These are phyloP conservation scores for Lentinula lateritia DNA, from an alignment of 768 basidiomycete species.

Conservation along the genomic window DNA sequence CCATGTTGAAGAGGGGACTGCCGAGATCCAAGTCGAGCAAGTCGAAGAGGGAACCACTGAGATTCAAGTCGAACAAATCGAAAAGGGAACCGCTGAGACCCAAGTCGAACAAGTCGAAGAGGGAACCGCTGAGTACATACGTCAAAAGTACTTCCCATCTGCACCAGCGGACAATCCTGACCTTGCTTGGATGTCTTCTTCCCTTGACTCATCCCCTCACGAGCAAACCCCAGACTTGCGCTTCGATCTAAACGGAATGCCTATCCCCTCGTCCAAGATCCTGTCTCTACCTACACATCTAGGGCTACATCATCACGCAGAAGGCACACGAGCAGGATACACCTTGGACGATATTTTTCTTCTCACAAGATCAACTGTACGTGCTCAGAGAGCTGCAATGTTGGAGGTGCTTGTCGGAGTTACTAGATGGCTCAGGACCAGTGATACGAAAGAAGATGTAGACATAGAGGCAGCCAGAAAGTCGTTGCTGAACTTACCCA, in stretches of 20 bases:
- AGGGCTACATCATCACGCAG: slow-evolving; percentile 88
- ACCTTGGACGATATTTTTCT: slow-evolving; percentile 82
- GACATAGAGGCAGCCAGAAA: not conserved
- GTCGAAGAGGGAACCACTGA: slow-evolving; percentile 74
- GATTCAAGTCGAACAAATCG: not conserved
- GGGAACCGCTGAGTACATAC: slow-evolving; percentile 80
- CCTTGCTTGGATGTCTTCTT: slow-evolving; percentile 70
- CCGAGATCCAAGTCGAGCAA: slow-evolving; percentile 38
- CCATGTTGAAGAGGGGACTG: slow-evolving; percentile 62
- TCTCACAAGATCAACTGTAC: slow-evolving; percentile 74
- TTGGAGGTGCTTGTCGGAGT: slow-evolving; percentile 65
- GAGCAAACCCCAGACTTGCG: slow-evolving; percentile 42
- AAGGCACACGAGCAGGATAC: slow-evolving; percentile 76
- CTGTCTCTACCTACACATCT: slow-evolving; percentile 71
- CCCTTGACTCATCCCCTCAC: slow-evolving; percentile 18
- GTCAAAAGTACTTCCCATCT: slow-evolving; percentile 75
- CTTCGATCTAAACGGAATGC: slow-evolving; percentile 73
- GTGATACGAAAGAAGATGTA: slow-evolving; percentile 29
- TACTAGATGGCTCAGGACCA: slow-evolving; percentile 25
- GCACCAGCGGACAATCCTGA: slow-evolving; percentile 64
- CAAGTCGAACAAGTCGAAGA: slow-evolving; percentile 40
- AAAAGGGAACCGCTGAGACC: not conserved
- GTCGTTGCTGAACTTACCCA: slow-evolving; percentile 3
- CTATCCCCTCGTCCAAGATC: slow-evolving; percentile 53
- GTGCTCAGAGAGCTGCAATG: slow-evolving; percentile 81